Evolutionary conservation across 306 rosid genomes (phyloP), one percentile per base, ranked within the genome.

Genomic region (Prunus campanulata): DNA sequence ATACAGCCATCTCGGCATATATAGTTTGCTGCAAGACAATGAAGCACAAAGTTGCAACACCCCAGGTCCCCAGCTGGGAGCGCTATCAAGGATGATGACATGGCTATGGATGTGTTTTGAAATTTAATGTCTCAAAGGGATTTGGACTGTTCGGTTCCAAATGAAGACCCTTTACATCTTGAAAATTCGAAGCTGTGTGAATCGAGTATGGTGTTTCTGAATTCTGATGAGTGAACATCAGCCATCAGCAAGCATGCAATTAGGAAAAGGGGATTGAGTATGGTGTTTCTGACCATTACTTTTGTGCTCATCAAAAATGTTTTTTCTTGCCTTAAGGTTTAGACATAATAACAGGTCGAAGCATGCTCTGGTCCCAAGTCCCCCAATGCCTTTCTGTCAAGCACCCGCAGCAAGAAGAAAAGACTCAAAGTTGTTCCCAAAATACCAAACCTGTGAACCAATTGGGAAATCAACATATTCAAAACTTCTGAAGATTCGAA

Each of bases 381-480:
- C 82, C 91, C 97, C 60, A 93, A 79, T 22, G 86, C 89, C 60
- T 75, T 85, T 66, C 66, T 83, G 71, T 91, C 98, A n/a, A 97
- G 98, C 73, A 91, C 87, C 97, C 76, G 90, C 91, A 70, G 97
- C 93, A 81, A 93, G 96, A 59, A 93, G 90, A 81, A 84, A 93
- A 22, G 98, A 90, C 87, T 93, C 98, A 42, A 91, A 93, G 83
- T 93, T 93, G 86, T 90, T 93, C 76, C 98, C 98, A 24, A 91
- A 88, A 66, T 91, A 93, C 98, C 96, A 93, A 68, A 93, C 79
- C 98, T 93, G 85, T 64, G 27, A 25, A 25, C 27, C 27, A 25
- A 25, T 25, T 25, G 27, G 27, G 27, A 25, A 25, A 62, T 46
- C 20, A n/a, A 24, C n/a, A 39, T 9, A 44, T 44, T 18, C 24